Evolutionary conservation across 257 asterid species (phyloP), one percentile per base, ranked within the genome.

Genomic region (Solanum bulbocastanum): DNA sequence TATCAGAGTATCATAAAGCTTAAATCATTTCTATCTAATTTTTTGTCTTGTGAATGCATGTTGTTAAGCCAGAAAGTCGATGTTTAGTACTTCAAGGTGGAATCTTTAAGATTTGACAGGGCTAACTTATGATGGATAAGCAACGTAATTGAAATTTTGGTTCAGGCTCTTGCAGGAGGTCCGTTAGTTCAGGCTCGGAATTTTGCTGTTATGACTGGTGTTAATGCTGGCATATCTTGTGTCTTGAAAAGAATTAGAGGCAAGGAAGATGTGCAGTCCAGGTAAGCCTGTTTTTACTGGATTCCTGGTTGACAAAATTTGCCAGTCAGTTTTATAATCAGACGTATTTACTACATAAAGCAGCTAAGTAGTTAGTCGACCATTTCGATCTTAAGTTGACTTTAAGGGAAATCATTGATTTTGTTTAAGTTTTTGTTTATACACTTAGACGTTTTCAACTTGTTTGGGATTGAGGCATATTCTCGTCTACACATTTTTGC

Each of bases 121-220:
- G 68, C 85, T 81, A 27, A 16, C 46, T 44, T 46, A 9, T 49
- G 20, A 81, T 46, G 69, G 68, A 25, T 81, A 46, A 81, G 69
- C 30, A 81, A 18, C 60, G 60, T 40, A 40, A 82, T 35, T n/a
- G 72, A 68, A 44, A 25, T 87, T 87, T 82, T 37, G 83, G 20
- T 49, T 52, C 91, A 95, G 98, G 98, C 98, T 87, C 93, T 96
- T 66, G 92, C 98, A 30, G 99, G 98, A 86, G 99, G 99, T 81
- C 98, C 99, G 12, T 88, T 94, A 91, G 35, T 94, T 56, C 99
- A 96, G 89, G 99, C 98, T 14, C 98, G 98, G 72, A 96, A 95
- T 89, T 96, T 96, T 87, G 99, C 98, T 85, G 99, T 96, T 46
- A 95, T 96, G 98, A 94, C 98, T 1, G 98, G 99, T 87, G 96